These are phyloP conservation scores for Ceratobasidium sp. DNA, from an alignment of 1,284 basidiomycete species.

Conservation along the genomic window DNA sequence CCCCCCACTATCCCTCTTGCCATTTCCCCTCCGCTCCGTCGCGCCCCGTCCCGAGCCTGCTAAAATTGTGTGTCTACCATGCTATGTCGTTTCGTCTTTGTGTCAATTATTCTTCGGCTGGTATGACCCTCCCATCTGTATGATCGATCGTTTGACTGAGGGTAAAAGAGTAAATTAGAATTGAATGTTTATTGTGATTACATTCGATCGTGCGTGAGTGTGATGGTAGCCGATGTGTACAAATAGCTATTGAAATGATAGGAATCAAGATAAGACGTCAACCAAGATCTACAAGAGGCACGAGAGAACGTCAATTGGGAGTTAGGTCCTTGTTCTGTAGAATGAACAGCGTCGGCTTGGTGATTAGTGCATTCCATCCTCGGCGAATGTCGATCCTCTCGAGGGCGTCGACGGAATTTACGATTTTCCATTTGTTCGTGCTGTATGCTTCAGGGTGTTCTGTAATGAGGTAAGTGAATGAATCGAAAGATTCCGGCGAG, in stretches of 20 bases:
- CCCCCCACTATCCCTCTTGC: slow-evolving; percentile 5
- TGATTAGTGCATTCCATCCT: slow-evolving; percentile 16
- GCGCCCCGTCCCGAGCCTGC: slow-evolving; percentile 46
- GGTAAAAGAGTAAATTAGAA: slow-evolving; percentile 22
- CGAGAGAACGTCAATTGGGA: no score
- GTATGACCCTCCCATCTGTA: slow-evolving; percentile 10
- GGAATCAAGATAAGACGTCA: no score
- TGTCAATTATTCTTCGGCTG: slow-evolving; percentile 25
- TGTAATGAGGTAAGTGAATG: slow-evolving; percentile 35
- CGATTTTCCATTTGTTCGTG: slow-evolving; percentile 14
- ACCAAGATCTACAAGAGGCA: no score
- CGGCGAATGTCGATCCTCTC: slow-evolving; percentile 6
- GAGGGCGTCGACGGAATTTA: slow-evolving; percentile 23
- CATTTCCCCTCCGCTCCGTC: slow-evolving; percentile 32
- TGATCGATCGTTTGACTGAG: slow-evolving; percentile 1
- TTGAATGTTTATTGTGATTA: slow-evolving; percentile 1
- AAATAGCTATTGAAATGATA: no score
- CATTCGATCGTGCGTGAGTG: neutral
- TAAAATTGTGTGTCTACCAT: slow-evolving; percentile 24
- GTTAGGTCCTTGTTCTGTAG: slow-evolving; percentile 24
- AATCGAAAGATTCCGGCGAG: neutral
- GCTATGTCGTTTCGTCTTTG: slow-evolving; percentile 1
- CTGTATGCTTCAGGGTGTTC: slow-evolving; percentile 2
- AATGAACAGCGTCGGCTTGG: slow-evolving; percentile 37
- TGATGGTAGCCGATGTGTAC: neutral